Conservation (phyloP, 805 yeast genomes). For the Wickerhamomyces strasburgensis region DNA sequence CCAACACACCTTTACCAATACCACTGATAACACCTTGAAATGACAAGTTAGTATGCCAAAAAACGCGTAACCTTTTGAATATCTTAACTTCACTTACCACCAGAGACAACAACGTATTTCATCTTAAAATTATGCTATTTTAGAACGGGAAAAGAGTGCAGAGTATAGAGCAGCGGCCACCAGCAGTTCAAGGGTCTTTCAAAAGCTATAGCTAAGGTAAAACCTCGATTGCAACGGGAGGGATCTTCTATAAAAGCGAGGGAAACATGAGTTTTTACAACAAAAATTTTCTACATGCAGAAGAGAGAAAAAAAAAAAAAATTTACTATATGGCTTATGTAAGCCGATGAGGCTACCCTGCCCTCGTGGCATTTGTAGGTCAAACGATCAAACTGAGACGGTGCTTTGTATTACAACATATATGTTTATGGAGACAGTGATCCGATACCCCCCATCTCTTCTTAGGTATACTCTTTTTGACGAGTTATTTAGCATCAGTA, state of each 20-base stretch:
- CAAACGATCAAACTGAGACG: no score
- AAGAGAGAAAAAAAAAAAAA: no score
- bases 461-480: no score
- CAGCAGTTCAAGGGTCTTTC: conserved; percentile 1
- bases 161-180: conserved; percentile 2
- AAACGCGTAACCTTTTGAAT: conserved; percentile 3
- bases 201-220: not conserved
- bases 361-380: no score
- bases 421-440: no score
- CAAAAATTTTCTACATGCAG: conserved; percentile 2
- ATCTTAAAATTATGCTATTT: conserved; percentile 33
- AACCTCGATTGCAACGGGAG: conserved; percentile 14
- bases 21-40: conserved; percentile 80
- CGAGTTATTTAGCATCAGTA: no score
- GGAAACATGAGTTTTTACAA: not conserved
- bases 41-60: not conserved
- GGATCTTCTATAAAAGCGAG: conserved; percentile 1
- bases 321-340: conserved; percentile 4
- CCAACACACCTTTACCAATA: conserved; percentile 97
- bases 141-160: not conserved
- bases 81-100: conserved; percentile 48
- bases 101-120: conserved; percentile 99
- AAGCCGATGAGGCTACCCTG: conserved; percentile 9
- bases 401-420: no score
- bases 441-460: no score